Base-by-base conservation (phyloP, 192 early-diverging fungal species). In the Coemansia sp. region DNA sequence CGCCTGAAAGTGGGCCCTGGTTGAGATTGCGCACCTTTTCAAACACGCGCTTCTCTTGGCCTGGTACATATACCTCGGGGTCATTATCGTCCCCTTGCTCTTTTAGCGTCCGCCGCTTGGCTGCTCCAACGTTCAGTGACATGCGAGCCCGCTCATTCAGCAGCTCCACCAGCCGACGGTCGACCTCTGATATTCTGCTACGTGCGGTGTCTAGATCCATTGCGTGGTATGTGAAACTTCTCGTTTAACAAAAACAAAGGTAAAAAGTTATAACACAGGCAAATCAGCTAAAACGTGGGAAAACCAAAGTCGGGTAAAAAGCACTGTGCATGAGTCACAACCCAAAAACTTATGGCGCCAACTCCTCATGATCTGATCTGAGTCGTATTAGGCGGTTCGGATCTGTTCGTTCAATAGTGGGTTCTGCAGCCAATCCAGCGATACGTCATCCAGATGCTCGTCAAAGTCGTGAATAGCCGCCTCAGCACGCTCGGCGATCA, bases 101-200 rank as follows among this genome's bases (percentile, higher is more conserved):
- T 62, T 81, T 61, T 23, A 76, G 81, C 17, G 59, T 35, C 61
- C 83, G 69, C 10, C 82, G 80, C 62, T 91, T 91, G 45, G 87
- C 87, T 6, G 87, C 81, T 6, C 91, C 93, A 64, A 94, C 89
- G 69, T 90, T 89, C 53, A 93, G 81, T 14, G 90, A 91, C 19
- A 93, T 73, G 17, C 84, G 82, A 10, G 93, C 92, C 25, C 93
- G 88, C 71, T 93, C 89, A 80, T 93, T 94, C 23, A 93, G 84
- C 35, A 93, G 67, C 27, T 86, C 77, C 23, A 94, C 88, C 39
- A 94, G 77, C 48, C 85, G 84, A 22, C 83, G 83, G 68, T 93
- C 93, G 16, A 94, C 75, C 14, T 84, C 80, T 58, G 92, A 90
- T 57, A 94, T 93, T 55, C 87, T 82, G 52, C 82, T 72, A 47